These are phyloP conservation scores for Podaxis sp. DNA, from an alignment of 768 basidiomycete genomes.

Conservation along the genomic window DNA sequence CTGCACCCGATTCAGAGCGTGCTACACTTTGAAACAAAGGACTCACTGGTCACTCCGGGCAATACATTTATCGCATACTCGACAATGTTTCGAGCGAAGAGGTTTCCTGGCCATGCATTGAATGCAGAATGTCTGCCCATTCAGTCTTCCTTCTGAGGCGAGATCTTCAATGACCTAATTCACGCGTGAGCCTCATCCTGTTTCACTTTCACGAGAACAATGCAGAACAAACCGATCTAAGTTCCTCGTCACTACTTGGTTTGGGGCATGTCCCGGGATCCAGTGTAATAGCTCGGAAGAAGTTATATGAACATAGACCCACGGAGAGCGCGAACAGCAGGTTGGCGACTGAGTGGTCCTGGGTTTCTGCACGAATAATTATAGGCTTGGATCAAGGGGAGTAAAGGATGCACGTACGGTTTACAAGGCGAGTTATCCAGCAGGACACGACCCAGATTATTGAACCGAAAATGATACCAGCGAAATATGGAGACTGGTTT, in stretches of 20 bases:
- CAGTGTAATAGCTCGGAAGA: constrained; percentile 84
- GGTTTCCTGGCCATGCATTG: constrained; percentile 95
- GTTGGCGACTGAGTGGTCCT: constrained; percentile 73
- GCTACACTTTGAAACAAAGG: background rate
- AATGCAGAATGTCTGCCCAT: constrained; percentile 96
- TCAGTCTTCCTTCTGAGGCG: constrained; percentile 82
- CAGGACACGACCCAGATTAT: constrained; percentile 84
- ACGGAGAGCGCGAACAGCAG: constrained; percentile 71
- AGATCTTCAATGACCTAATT: constrained; percentile 87
- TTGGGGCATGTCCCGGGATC: constrained; percentile 89
- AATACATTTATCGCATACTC: constrained; percentile 86
- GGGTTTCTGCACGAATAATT: constrained; percentile 51
- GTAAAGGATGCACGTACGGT: constrained; percentile 43
- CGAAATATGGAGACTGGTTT: constrained; percentile 87
- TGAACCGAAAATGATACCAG: constrained; percentile 83
- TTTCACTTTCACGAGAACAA: constrained; percentile 9
- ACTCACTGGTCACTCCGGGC: constrained; percentile 92
- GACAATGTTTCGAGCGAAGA: constrained; percentile 92
- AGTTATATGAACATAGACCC: constrained; percentile 80
- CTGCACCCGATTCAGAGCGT: constrained; percentile 34
- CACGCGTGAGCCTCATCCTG: background rate
- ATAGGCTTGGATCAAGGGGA: background rate
- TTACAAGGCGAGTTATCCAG: constrained; percentile 77
- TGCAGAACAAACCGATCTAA: constrained; percentile 69
- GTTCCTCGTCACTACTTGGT: constrained; percentile 77